A percentile compares a stretch with the other conserved stretches of the same genome.
These are phyloP conservation scores for Zygotorulaspora chibaensis DNA, from an alignment of 805 yeast genomes.

Conservation along the genomic window DNA sequence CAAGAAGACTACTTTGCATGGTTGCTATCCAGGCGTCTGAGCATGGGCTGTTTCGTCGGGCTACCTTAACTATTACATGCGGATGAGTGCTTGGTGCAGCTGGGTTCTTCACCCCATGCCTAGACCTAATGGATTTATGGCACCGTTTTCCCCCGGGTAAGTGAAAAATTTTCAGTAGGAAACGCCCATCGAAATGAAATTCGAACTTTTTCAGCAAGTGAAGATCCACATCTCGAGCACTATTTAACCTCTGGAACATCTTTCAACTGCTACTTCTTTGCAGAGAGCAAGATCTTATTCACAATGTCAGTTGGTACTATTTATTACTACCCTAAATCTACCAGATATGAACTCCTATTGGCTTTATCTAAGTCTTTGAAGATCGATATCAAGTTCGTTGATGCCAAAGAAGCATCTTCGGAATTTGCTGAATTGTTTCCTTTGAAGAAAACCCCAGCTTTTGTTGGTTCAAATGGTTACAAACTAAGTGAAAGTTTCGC, in stretches of 20 bases:
- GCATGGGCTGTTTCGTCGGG: too few relatives aligned
- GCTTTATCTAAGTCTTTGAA: conserved; percentile 55
- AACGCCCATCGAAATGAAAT: neutral
- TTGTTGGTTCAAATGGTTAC: conserved; percentile 68
- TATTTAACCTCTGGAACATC: neutral
- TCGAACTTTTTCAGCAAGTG: neutral
- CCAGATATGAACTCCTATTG: conserved; percentile 32
- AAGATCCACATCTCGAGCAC: neutral
- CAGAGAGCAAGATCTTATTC: neutral
- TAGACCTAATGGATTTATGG: neutral
- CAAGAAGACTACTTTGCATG: too few relatives aligned
- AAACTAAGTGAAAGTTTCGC: conserved; percentile 69
- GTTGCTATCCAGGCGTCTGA: too few relatives aligned
- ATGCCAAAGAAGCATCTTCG: conserved; percentile 32
- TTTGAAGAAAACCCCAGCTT: conserved; percentile 61
- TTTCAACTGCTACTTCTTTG: neutral
- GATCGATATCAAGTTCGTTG: conserved; percentile 53
- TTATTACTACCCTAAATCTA: conserved; percentile 36
- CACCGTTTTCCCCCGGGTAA: neutral
- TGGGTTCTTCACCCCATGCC: too few relatives aligned
- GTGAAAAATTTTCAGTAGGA: conserved; percentile 1
- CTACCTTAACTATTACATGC: too few relatives aligned
- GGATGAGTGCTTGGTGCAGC: too few relatives aligned
- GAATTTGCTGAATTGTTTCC: conserved; percentile 52
- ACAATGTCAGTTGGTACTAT: conserved; percentile 68